Conservation (phyloP, 768 basidiomycete species). For the Boletus pseudo-olivaceus region DNA sequence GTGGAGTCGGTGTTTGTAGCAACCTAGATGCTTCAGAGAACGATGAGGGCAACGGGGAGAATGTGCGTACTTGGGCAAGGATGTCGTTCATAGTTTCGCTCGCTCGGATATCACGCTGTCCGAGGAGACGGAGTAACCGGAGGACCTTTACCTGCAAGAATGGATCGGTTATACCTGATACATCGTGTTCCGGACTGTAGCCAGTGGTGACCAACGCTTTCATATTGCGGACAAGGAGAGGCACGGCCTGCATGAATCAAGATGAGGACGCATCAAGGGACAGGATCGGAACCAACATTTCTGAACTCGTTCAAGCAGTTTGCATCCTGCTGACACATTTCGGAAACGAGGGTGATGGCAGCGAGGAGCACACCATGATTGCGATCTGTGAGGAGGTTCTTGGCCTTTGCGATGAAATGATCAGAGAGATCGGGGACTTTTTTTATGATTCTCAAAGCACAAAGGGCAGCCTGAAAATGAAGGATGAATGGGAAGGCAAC, state of each 20-base stretch:
- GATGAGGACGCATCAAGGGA: constrained; percentile 5
- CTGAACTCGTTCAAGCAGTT: constrained; percentile 80
- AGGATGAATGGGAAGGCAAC: neutral
- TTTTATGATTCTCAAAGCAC: constrained; percentile 90
- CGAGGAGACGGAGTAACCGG: constrained; percentile 83
- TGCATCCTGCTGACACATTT: constrained; percentile 85
- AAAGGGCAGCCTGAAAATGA: constrained; percentile 75
- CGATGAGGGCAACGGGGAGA: neutral
- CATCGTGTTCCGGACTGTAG: constrained; percentile 98
- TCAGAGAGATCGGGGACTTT: constrained; percentile 95
- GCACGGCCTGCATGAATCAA: constrained; percentile 65
- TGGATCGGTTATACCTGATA: constrained; percentile 98
- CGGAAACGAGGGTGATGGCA: constrained; percentile 91
- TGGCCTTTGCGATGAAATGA: constrained; percentile 86
- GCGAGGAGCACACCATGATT: constrained; percentile 95
- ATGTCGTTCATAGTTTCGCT: constrained; percentile 99
- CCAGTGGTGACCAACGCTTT: constrained; percentile 95
- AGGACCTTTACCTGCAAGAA: constrained; percentile 94
- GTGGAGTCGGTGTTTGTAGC: constrained; percentile 98
- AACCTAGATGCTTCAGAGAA: constrained; percentile 49
- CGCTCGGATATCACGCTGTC: constrained; percentile 77
- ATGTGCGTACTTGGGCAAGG: constrained; percentile 70
- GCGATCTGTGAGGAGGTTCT: constrained; percentile 87
- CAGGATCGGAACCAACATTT: constrained; percentile 53
- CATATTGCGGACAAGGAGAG: constrained; percentile 89